Evolutionary conservation across 2,329 filamentous ascomycete species (phyloP).

Genomic region (Fusarium mangiferae): DNA sequence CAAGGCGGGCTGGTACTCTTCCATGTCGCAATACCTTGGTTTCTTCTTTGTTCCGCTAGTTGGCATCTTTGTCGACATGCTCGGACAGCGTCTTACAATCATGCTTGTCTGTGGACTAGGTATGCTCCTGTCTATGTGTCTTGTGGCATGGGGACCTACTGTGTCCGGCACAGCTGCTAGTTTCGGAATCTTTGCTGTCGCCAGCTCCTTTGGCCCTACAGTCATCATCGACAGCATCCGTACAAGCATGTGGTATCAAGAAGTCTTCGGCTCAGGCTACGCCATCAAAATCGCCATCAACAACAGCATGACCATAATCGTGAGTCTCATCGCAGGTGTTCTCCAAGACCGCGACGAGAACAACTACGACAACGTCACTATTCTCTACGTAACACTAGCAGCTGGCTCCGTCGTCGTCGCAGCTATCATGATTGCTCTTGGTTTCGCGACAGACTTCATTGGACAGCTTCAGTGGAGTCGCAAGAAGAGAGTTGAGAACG

Average conservation of each 20-base stretch:
- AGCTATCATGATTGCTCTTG: conserved; percentile 51
- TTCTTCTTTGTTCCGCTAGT: conserved; percentile 69
- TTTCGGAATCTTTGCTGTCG: conserved; percentile 69
- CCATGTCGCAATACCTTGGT: conserved; percentile 63
- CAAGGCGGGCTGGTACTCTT: conserved; percentile 69
- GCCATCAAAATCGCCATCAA: conserved; percentile 70
- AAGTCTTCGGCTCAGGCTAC: conserved; percentile 69
- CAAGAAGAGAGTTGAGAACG: conserved; percentile 59
- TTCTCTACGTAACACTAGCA: conserved; percentile 66
- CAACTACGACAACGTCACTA: conserved; percentile 64
- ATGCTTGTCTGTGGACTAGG: conserved; percentile 61
- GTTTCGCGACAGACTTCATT: conserved; percentile 55
- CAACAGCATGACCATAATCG: conserved; percentile 71
- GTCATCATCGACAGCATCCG: conserved; percentile 70
- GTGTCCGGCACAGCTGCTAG: conserved; percentile 64
- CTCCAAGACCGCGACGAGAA: conserved; percentile 68
- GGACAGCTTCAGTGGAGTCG: conserved; percentile 67
- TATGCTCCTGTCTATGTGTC: conserved; percentile 63
- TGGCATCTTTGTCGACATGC: conserved; percentile 65
- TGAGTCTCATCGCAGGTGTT: conserved; percentile 66
- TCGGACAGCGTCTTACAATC: conserved; percentile 66
- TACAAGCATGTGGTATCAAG: conserved; percentile 68
- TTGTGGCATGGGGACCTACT: conserved; percentile 62
- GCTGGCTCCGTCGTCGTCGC: conserved; percentile 60
- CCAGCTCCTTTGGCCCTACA: conserved; percentile 64